Percentiles rank a stretch among this genome's conserved stretches.
Evolutionary conservation across 306 rosid genomes (phyloP).

Genomic region (Hylodesmum podocarpum): DNA sequence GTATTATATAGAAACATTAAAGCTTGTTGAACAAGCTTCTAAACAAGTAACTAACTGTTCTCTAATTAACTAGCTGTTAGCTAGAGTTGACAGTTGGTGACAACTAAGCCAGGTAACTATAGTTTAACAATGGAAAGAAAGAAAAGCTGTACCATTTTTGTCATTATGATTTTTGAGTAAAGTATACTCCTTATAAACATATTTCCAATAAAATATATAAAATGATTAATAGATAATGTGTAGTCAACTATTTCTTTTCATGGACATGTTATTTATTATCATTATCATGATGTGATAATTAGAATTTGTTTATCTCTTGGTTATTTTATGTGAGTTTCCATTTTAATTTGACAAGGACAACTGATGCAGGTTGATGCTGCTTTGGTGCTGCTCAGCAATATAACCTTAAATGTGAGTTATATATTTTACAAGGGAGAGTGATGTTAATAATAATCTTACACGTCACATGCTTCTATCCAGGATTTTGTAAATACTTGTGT

Average conservation of each 20-base stretch:
- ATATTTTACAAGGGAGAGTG: constrained; percentile 17
- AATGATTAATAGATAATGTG: not conserved
- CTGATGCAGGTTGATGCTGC: constrained; percentile 84
- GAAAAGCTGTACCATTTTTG: too few species aligned
- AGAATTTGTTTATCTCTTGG: not conserved
- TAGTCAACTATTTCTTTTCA: not conserved
- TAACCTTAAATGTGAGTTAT: constrained; percentile 72
- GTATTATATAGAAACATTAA: too few species aligned
- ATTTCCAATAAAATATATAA: not conserved
- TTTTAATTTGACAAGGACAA: constrained; percentile 30
- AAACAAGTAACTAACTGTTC: too few species aligned
- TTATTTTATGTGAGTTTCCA: constrained; percentile 6
- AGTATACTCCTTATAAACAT: too few species aligned
- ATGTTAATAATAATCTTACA: constrained; percentile 25
- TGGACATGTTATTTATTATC: not conserved
- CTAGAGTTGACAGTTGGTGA: too few species aligned
- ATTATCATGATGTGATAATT: not conserved
- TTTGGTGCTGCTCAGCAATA: constrained; percentile 73
- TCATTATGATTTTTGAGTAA: too few species aligned
- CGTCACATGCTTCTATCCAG: constrained; percentile 52
- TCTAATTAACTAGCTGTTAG: too few species aligned
- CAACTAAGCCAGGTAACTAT: too few species aligned
- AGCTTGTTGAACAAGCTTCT: too few species aligned
- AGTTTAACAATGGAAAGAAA: too few species aligned
- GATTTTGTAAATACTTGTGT: constrained; percentile 55